Percentiles rank a stretch among this genome's conserved stretches.
phyloP scores from a whole-genome alignment of 179 eudicot species.

The Heliamphora pulchella region DNA sequence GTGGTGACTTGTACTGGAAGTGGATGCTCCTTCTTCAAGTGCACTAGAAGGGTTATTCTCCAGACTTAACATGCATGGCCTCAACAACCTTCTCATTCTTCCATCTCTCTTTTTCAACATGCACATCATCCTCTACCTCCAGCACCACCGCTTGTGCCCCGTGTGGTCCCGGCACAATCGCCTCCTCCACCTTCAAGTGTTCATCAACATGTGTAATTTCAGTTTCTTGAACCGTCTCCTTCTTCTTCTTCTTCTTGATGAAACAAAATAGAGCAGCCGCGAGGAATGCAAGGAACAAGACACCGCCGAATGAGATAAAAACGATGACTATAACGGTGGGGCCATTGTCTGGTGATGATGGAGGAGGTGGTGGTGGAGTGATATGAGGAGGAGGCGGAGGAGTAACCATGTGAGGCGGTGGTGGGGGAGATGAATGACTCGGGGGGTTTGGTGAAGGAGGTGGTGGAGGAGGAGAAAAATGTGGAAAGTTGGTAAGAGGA shows the following conservation, averaged over 20 bases:
- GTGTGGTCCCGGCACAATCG: constrained; percentile 49
- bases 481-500: neutral
- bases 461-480: constrained; percentile 20
- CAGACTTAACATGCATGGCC: constrained; percentile 20
- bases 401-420: constrained; percentile 33
- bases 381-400: constrained; percentile 31
- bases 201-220: constrained; percentile 44
- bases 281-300: constrained; percentile 66
- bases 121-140: constrained; percentile 56
- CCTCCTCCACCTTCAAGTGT: constrained; percentile 39
- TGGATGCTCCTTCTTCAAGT: constrained; percentile 5
- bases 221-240: constrained; percentile 28
- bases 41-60: constrained; percentile 2
- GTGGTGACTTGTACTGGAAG: constrained; percentile 11
- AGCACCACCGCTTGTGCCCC: constrained; percentile 44
- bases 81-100: constrained; percentile 32
- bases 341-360: constrained; percentile 26
- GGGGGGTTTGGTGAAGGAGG: constrained; percentile 17
- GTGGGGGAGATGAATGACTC: constrained; percentile 18
- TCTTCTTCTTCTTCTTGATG: constrained; percentile 54
- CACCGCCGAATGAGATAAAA: constrained; percentile 52
- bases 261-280: constrained; percentile 53
- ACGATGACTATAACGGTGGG: constrained; percentile 46
- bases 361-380: constrained; percentile 38
- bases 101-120: constrained; percentile 42